Conservation (phyloP, 2,329 filamentous ascomycete genomes). For the Calonectria montana region DNA sequence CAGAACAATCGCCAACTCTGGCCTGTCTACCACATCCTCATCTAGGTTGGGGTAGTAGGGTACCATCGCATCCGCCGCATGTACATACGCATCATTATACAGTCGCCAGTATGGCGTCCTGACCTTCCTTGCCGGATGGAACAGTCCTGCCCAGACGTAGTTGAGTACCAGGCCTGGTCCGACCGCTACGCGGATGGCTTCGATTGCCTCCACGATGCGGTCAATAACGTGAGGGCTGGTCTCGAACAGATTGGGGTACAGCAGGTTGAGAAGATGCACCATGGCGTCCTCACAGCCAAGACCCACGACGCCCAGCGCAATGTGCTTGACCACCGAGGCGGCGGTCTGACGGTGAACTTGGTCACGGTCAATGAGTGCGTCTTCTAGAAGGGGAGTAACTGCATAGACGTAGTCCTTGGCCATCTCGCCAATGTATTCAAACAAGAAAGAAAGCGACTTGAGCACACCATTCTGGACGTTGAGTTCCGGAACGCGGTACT, state of each 20-base stretch:
- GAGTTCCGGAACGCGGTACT: slow-evolving; percentile 97
- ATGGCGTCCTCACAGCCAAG: slow-evolving; percentile 98
- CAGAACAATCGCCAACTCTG: slow-evolving; percentile 86
- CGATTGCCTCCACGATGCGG: slow-evolving; percentile 96
- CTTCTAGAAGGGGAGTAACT: slow-evolving; percentile 93
- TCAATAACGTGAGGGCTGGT: slow-evolving; percentile 99
- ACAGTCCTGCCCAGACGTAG: slow-evolving; percentile 97
- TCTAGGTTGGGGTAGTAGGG: slow-evolving; percentile 93
- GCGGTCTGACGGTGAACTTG: slow-evolving; percentile 98
- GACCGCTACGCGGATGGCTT: slow-evolving; percentile 93
- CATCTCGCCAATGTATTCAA: slow-evolving; percentile 99
- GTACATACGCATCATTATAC: slow-evolving; percentile 97
- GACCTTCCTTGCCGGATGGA: slow-evolving; percentile 96
- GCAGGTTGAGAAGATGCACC: slow-evolving; percentile 94
- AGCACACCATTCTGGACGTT: slow-evolving; percentile 99
- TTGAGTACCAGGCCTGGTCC: slow-evolving; percentile 95
- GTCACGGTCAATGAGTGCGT: slow-evolving; percentile 96
- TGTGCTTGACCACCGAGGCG: slow-evolving; percentile 96
- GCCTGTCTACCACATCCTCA: slow-evolving; percentile 81
- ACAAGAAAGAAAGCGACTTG: slow-evolving; percentile 96
- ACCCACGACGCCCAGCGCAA: slow-evolving; percentile 96
- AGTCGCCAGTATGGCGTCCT: slow-evolving; percentile 94
- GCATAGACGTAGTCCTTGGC: slow-evolving; percentile 99
- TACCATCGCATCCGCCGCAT: slow-evolving; percentile 92
- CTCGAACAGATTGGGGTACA: slow-evolving; percentile 98